phyloP scores from a whole-genome alignment of 2,329 filamentous ascomycete species.

The Capronia coronata region DNA sequence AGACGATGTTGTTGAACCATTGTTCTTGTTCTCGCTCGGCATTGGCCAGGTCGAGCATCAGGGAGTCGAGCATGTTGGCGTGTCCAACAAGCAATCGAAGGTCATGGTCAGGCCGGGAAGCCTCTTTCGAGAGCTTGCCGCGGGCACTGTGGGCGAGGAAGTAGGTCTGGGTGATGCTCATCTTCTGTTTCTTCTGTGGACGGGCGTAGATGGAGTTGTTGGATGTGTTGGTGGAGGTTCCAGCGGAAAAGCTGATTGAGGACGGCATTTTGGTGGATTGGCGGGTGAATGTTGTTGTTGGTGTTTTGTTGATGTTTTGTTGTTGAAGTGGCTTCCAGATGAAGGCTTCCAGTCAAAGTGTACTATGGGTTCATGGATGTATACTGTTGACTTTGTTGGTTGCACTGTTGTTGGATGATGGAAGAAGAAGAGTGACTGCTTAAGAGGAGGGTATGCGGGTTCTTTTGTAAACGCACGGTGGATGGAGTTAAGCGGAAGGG shows the following conservation, averaged over 20 bases:
- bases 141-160: conserved; percentile 95
- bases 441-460: conserved; percentile 16
- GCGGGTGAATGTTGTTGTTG: conserved; percentile 5
- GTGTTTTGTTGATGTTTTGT: conserved; percentile 2
- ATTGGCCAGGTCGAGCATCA: conserved; percentile 87
- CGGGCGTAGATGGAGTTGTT: conserved; percentile 27
- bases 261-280: conserved; percentile 27
- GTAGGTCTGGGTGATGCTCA: conserved; percentile 98
- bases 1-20: conserved; percentile 96
- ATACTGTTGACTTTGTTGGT: conserved; percentile 6
- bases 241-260: conserved; percentile 27
- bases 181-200: conserved; percentile 57
- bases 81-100: conserved; percentile 92
- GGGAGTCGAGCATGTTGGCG: conserved; percentile 91
- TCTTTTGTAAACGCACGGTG: conserved; percentile 23
- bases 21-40: conserved; percentile 92
- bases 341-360: not conserved
- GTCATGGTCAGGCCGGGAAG: conserved; percentile 84
- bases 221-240: conserved; percentile 20
- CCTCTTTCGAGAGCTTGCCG: conserved; percentile 90
- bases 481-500: conserved; percentile 1
- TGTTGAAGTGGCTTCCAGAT: not conserved
- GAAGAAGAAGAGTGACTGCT: conserved; percentile 7
- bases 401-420: conserved; percentile 6
- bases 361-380: conserved; percentile 1